phyloP scores from a whole-genome alignment of 2,329 filamentous ascomycete species.

The Exophiala spinifera region DNA sequence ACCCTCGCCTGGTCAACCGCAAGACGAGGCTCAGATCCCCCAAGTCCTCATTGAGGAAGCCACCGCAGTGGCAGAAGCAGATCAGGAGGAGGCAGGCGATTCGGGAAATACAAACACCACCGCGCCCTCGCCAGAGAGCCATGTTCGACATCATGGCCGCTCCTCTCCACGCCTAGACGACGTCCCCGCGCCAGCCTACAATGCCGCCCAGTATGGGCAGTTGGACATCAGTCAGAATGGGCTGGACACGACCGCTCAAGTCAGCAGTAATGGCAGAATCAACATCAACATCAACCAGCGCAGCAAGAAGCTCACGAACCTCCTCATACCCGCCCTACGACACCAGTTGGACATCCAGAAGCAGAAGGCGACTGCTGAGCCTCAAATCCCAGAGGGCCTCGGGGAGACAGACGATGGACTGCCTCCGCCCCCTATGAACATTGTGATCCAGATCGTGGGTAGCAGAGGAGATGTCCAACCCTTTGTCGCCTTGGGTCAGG shows the following conservation, averaged over 20 bases:
- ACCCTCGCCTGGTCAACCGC: not conserved
- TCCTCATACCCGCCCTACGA: conserved; percentile 64
- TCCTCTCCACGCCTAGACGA: conserved; percentile 25
- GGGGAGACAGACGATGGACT: conserved; percentile 61
- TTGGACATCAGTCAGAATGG: conserved; percentile 61
- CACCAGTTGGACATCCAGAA: conserved; percentile 51
- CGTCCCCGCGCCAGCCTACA: conserved; percentile 29
- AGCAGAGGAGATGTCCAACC: conserved; percentile 74
- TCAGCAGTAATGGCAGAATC: conserved; percentile 72
- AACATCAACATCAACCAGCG: conserved; percentile 77
- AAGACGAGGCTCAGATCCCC: conserved; percentile 7
- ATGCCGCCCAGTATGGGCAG: conserved; percentile 52
- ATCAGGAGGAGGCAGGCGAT: conserved; percentile 10
- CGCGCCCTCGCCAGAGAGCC: conserved; percentile 7
- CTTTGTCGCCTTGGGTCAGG: conserved; percentile 67
- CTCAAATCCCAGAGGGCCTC: conserved; percentile 67
- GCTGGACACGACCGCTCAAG: conserved; percentile 59
- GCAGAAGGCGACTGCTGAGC: conserved; percentile 52
- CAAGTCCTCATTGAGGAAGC: conserved; percentile 12
- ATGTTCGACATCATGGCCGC: conserved; percentile 21
- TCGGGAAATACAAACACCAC: conserved; percentile 2
- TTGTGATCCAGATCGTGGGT: conserved; percentile 73
- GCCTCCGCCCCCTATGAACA: conserved; percentile 60
- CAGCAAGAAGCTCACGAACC: conserved; percentile 61
- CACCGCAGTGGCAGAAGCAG: conserved; percentile 17